Percentiles rank a stretch among this genome's conserved stretches.
Conservation (phyloP, 805 yeast species). For the Candida silvatica region DNA sequence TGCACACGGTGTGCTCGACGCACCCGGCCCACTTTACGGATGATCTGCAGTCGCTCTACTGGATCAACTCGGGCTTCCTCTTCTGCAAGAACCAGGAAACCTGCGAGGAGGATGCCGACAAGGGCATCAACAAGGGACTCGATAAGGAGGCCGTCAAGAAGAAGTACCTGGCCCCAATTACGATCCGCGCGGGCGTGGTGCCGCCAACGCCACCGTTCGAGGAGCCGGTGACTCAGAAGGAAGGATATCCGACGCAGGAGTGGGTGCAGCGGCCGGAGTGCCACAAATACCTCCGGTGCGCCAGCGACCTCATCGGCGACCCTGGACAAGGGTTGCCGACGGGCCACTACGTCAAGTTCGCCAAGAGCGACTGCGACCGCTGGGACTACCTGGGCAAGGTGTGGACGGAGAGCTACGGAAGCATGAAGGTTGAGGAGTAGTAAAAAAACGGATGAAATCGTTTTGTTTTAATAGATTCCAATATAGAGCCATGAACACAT, state of each 20-base stretch:
- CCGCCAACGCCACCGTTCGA: conserved; percentile 42
- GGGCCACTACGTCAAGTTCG: conserved; percentile 37
- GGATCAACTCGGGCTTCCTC: conserved; percentile 67
- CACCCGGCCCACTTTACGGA: conserved; percentile 57
- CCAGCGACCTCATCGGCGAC: conserved; percentile 45
- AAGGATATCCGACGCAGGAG: conserved; percentile 40
- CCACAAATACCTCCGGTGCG: conserved; percentile 52
- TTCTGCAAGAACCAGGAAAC: conserved; percentile 41
- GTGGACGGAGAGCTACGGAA: no score
- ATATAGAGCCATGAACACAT: no score
- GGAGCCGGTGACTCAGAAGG: conserved; percentile 7
- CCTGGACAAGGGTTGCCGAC: no score
- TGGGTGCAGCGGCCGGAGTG: conserved; percentile 52
- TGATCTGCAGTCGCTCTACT: conserved; percentile 41
- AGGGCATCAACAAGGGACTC: conserved; percentile 15
- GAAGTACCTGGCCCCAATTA: conserved; percentile 31
- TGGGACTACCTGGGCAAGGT: conserved; percentile 39
- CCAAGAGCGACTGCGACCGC: conserved; percentile 20
- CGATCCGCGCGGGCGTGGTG: conserved; percentile 36
- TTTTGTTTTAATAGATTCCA: no score
- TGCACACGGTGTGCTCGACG: conserved; percentile 38
- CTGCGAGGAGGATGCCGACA: conserved; percentile 4
- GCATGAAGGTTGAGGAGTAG: no score
- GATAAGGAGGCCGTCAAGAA: conserved; percentile 24
- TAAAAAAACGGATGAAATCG: no score